These are phyloP conservation scores for Cutaneotrichosporon sp. DNA, from an alignment of 1,284 basidiomycete genomes.

Conservation along the genomic window DNA sequence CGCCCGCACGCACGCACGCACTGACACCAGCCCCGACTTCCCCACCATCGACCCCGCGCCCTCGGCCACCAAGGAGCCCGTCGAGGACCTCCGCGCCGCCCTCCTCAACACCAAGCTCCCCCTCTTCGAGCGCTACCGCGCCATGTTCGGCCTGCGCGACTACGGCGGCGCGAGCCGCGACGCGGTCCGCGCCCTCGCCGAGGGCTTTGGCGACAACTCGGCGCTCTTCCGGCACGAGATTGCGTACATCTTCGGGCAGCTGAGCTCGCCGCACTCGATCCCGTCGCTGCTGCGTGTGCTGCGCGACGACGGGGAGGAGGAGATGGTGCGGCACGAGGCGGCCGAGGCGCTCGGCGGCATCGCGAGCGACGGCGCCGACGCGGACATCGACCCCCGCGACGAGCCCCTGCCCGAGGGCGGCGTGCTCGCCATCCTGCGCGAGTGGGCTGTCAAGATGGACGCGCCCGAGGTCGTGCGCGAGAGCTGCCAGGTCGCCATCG, in stretches of 20 bases:
- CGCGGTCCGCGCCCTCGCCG: constrained; percentile 87
- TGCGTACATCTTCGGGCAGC: constrained; percentile 96
- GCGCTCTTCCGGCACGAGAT: constrained; percentile 97
- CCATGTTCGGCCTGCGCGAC: constrained; percentile 97
- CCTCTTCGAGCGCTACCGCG: constrained; percentile 92
- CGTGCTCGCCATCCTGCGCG: constrained; percentile 79
- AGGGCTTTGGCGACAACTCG: constrained; percentile 81
- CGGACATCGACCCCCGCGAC: constrained; percentile 37
- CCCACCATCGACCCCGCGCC: constrained; percentile 95
- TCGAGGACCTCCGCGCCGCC: constrained; percentile 61
- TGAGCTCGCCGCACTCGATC: constrained; percentile 85
- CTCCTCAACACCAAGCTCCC: constrained; percentile 71
- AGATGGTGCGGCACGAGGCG: constrained; percentile 99
- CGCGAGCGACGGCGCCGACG: constrained; percentile 69
- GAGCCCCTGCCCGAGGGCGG: constrained; percentile 52
- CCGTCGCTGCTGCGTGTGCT: constrained; percentile 81
- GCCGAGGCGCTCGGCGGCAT: constrained; percentile 98
- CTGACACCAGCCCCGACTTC: constrained; percentile 62
- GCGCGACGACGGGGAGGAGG: constrained; percentile 71
- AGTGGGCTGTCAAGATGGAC: constrained; percentile 77
- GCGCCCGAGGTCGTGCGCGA: constrained; percentile 90
- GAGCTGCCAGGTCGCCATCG: constrained; percentile 94
- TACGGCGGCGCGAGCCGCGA: constrained; percentile 64
- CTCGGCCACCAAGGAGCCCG: constrained; percentile 46
- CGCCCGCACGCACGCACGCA: neutral